Conservation (phyloP, 106 monocot species). For the Ottelia alismoides region DNA sequence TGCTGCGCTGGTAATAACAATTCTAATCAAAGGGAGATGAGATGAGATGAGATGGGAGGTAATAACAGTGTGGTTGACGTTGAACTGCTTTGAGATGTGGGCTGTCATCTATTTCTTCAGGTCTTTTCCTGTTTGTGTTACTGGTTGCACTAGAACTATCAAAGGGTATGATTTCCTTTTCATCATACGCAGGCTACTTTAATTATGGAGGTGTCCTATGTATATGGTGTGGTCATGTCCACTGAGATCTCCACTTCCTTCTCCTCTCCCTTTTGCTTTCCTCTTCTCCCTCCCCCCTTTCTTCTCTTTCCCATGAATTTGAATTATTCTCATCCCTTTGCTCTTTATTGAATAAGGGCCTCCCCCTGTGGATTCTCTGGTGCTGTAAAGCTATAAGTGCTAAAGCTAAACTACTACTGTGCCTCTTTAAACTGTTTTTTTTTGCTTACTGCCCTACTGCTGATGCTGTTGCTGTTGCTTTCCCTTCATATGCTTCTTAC, state of each 20-base stretch:
- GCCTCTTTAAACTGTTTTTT: not conserved
- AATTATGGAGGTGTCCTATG: not conserved
- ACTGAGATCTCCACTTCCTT: no score
- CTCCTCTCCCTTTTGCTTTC: not conserved
- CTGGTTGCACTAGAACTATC: not conserved
- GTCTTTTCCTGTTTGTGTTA: not conserved
- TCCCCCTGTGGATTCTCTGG: no score
- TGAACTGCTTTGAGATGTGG: not conserved
- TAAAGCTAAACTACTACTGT: not conserved
- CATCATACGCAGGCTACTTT: not conserved
- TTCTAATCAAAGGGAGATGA: no score
- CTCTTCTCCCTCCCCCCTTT: not conserved
- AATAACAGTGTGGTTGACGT: not conserved
- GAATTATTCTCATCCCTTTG: not conserved
- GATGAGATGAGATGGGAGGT: no score
- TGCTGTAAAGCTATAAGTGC: not conserved
- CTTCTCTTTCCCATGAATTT: not conserved
- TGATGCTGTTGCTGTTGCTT: not conserved
- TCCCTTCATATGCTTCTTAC: no score
- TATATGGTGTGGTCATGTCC: not conserved
- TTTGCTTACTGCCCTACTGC: not conserved
- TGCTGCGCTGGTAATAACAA: no score
- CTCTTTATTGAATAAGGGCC: not conserved
- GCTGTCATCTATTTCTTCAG: not conserved
- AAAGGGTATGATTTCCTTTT: not conserved